phyloP scores from a whole-genome alignment of 257 asterid genomes.

The Linderniella brevidens region DNA sequence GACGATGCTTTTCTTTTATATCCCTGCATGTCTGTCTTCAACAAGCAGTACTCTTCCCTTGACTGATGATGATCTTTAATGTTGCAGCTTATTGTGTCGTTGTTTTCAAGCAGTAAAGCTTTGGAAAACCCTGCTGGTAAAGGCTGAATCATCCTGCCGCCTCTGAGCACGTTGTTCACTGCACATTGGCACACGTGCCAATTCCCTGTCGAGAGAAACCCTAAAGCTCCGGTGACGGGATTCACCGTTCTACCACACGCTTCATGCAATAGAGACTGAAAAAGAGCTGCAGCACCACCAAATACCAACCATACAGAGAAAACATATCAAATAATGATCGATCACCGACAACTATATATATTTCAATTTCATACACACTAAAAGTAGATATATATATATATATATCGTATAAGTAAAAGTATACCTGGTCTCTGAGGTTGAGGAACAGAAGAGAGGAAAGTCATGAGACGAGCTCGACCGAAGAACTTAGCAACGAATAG shows the following conservation, averaged over 20 bases:
- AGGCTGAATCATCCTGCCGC: conserved; percentile 14
- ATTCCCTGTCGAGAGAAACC: conserved; percentile 59
- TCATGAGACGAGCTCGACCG: conserved; percentile 84
- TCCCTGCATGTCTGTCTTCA: no score
- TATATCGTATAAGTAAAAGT: neutral
- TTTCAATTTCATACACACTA: no score
- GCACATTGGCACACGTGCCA: conserved; percentile 80
- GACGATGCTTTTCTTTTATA: no score
- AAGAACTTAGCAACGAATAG: conserved; percentile 76
- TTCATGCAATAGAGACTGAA: conserved; percentile 60
- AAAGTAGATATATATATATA: neutral
- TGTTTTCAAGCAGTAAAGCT: no score
- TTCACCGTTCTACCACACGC: conserved; percentile 83
- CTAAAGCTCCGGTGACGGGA: conserved; percentile 73
- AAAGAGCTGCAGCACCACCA: conserved; percentile 36
- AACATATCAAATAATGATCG: no score
- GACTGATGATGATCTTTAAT: no score
- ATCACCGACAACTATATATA: no score
- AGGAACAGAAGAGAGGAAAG: conserved; percentile 62
- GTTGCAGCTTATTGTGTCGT: no score
- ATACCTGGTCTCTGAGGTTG: conserved; percentile 58
- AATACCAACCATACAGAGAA: neutral
- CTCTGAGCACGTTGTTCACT: conserved; percentile 71
- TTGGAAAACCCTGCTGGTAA: no score
- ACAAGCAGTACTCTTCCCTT: no score